phyloP scores from a whole-genome alignment of 768 basidiomycete species.

The Gymnopilus dilepis region DNA sequence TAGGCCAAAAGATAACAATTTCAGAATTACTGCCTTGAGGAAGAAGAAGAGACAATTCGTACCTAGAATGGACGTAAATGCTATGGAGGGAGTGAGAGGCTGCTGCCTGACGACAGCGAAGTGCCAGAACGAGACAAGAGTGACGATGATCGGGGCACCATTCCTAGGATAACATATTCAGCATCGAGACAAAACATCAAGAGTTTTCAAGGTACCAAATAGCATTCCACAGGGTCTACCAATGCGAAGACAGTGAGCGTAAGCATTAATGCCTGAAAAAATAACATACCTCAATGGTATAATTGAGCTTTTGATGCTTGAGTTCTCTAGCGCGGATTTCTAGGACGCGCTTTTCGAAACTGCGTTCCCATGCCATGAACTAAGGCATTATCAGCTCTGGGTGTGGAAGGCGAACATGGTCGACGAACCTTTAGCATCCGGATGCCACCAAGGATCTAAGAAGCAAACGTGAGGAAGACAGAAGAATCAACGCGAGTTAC shows the following conservation, averaged over 20 bases:
- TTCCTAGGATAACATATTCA: conserved; percentile 50
- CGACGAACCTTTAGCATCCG: conserved; percentile 78
- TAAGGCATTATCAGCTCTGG: neutral
- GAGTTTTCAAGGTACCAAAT: conserved; percentile 41
- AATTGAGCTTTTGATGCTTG: conserved; percentile 76
- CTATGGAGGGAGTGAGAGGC: conserved; percentile 78
- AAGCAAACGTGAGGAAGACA: neutral
- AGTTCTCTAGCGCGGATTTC: conserved; percentile 66
- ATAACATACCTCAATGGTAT: conserved; percentile 72
- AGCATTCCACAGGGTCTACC: conserved; percentile 51
- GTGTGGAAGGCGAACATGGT: neutral
- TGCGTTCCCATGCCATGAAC: conserved; percentile 71
- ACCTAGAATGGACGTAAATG: conserved; percentile 77
- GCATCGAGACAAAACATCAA: conserved; percentile 71
- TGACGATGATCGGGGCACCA: conserved; percentile 71
- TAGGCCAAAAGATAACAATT: neutral
- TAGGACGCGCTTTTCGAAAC: conserved; percentile 64
- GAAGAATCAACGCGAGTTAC: neutral
- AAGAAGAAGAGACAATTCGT: neutral
- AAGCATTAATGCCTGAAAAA: conserved; percentile 20
- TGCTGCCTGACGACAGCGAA: conserved; percentile 76
- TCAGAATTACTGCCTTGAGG: conserved; percentile 55
- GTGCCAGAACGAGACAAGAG: conserved; percentile 68
- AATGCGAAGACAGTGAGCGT: neutral
- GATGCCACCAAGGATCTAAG: conserved; percentile 82